These are phyloP conservation scores for Perilla frutescens DNA, from an alignment of 257 asterid genomes.

Conservation along the genomic window DNA sequence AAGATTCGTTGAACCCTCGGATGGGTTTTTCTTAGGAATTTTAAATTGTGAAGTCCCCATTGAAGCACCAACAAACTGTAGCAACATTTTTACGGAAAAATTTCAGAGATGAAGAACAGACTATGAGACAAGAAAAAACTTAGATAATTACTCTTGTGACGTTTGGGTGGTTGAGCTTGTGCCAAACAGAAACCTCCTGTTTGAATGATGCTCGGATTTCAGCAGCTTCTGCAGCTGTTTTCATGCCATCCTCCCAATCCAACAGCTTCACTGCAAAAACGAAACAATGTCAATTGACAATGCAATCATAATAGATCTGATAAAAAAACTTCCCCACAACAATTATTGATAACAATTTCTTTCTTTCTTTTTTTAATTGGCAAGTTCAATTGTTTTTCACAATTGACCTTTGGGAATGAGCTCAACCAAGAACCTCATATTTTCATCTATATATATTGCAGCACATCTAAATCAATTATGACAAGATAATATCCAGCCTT, in stretches of 20 bases:
- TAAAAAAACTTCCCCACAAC: too few species aligned
- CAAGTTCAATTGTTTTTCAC: not conserved
- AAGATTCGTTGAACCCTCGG: slow-evolving; percentile 52
- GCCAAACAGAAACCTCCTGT: slow-evolving; percentile 92
- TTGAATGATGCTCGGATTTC: slow-evolving; percentile 73
- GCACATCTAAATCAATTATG: not conserved
- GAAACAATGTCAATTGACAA: too few species aligned
- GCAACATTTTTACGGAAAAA: not conserved
- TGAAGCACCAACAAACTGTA: slow-evolving; percentile 83
- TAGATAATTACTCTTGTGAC: slow-evolving; percentile 54
- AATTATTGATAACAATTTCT: too few species aligned
- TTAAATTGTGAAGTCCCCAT: slow-evolving; percentile 83
- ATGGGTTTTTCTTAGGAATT: slow-evolving; percentile 66
- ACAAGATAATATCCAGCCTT: not conserved
- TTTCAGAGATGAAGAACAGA: not conserved
- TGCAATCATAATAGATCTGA: not conserved
- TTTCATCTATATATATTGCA: not conserved
- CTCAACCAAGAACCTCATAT: not conserved
- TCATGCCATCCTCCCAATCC: slow-evolving; percentile 91
- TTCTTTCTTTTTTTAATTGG: too few species aligned
- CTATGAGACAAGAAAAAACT: not conserved
- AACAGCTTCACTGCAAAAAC: slow-evolving; percentile 63
- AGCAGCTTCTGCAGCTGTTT: slow-evolving; percentile 71
- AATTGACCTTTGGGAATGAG: not conserved
- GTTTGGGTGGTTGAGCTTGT: slow-evolving; percentile 83